Conservation (phyloP, 2,329 filamentous ascomycete species). For the Fulvia fulva region DNA sequence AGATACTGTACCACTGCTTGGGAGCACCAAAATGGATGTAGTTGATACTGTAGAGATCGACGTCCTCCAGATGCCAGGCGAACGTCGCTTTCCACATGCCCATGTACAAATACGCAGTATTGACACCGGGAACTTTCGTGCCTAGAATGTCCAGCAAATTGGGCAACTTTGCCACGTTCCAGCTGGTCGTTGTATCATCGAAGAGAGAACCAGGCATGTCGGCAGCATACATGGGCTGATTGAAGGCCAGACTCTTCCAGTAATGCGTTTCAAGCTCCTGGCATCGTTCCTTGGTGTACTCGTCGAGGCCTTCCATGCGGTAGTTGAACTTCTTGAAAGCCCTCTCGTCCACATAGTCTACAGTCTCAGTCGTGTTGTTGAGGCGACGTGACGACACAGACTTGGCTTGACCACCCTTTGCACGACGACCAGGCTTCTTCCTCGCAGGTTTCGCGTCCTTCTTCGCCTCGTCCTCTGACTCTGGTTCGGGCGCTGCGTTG, state of each 20-base stretch:
- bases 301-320: conserved; percentile 72
- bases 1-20: conserved; percentile 99
- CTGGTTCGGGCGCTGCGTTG: conserved; percentile 31
- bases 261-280: conserved; percentile 92
- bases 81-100: conserved; percentile 99
- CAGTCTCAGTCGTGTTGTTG: conserved; percentile 73
- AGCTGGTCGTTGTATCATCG: conserved; percentile 73
- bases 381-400: conserved; percentile 84
- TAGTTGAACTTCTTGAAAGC: conserved; percentile 92
- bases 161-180: conserved; percentile 93
- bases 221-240: conserved; percentile 88
- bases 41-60: conserved; percentile 99
- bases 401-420: conserved; percentile 55
- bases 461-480: conserved; percentile 27
- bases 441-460: conserved; percentile 47
- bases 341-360: conserved; percentile 79
- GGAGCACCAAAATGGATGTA: conserved; percentile 98
- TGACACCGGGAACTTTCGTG: conserved; percentile 93
- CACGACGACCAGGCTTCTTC: conserved; percentile 46
- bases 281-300: conserved; percentile 86
- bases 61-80: conserved; percentile 97
- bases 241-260: conserved; percentile 96
- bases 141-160: conserved; percentile 92
- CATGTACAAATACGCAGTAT: conserved; percentile 94
- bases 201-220: conserved; percentile 96